Evolutionary conservation across 2,329 filamentous ascomycete species (phyloP).

Genomic region (Sporothrix dimorphospora): DNA sequence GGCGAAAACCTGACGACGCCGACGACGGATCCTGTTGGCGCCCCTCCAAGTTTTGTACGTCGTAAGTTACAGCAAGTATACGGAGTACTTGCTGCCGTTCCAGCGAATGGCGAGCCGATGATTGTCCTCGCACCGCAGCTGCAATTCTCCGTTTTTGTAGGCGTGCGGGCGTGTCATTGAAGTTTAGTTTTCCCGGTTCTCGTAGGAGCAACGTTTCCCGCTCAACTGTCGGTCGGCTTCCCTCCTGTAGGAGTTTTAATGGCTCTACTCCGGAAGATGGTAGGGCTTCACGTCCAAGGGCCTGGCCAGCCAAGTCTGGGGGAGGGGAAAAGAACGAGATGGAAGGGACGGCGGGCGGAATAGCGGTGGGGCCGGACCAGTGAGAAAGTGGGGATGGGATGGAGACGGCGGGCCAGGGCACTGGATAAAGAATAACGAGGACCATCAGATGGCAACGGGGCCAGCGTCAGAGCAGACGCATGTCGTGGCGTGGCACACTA

Average conservation of each 20-base stretch:
- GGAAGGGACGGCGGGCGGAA: background rate
- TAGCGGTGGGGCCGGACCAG: constrained; percentile 5
- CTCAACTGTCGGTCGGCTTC: background rate
- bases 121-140: constrained; percentile 5
- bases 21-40: background rate
- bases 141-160: constrained; percentile 4
- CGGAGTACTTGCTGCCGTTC: background rate
- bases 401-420: background rate
- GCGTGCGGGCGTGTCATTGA: background rate
- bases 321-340: constrained; percentile 15
- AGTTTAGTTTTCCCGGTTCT: background rate
- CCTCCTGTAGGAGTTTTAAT: background rate
- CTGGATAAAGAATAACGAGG: constrained; percentile 23
- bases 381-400: background rate
- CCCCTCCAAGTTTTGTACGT: background rate
- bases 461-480: too few relatives aligned
- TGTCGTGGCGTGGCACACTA: too few relatives aligned
- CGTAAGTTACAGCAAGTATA: background rate
- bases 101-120: background rate
- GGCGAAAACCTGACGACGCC: background rate
- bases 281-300: background rate
- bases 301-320: constrained; percentile 9
- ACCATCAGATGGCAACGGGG: background rate
- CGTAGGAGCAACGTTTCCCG: background rate
- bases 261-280: background rate